Conservation (phyloP, 345 rosid species). For the Gossypium arboreum region DNA sequence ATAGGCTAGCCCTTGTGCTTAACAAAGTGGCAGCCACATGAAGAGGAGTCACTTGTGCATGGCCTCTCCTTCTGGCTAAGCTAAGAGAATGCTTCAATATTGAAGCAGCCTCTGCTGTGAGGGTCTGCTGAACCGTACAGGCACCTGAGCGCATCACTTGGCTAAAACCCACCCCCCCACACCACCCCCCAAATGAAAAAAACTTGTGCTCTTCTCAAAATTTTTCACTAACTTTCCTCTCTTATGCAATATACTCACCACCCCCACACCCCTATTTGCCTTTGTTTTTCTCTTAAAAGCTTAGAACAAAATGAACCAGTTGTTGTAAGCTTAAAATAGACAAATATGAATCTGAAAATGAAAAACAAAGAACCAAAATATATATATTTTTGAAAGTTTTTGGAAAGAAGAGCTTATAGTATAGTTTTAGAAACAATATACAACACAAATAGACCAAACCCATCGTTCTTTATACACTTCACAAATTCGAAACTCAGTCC, state of each 20-base stretch:
- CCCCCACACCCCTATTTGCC: background rate
- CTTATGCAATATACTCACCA: background rate
- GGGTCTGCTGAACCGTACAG: conserved; percentile 93
- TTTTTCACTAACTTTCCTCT: conserved; percentile 1
- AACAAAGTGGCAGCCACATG: conserved; percentile 72
- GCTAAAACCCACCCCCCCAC: conserved; percentile 49
- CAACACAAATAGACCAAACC: conserved; percentile 27
- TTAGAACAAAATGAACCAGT: conserved; percentile 7
- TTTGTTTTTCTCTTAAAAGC: background rate
- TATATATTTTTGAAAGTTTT: background rate
- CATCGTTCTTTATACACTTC: conserved; percentile 36
- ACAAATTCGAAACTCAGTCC: no score
- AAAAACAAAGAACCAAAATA: background rate
- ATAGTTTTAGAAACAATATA: conserved; percentile 29
- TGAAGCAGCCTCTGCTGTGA: conserved; percentile 96
- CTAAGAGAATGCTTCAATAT: conserved; percentile 86
- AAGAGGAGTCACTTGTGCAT: conserved; percentile 95
- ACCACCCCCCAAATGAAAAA: conserved; percentile 26
- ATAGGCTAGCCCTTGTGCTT: conserved; percentile 42
- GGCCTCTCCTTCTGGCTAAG: conserved; percentile 86
- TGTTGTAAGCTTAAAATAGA: background rate
- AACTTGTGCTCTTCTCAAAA: conserved; percentile 13
- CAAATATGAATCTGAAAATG: background rate
- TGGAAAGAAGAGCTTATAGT: conserved; percentile 18
- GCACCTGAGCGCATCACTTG: conserved; percentile 94